These are phyloP conservation scores for Xylaria sp. DNA, from an alignment of 2,329 filamentous ascomycete genomes.

Conservation along the genomic window DNA sequence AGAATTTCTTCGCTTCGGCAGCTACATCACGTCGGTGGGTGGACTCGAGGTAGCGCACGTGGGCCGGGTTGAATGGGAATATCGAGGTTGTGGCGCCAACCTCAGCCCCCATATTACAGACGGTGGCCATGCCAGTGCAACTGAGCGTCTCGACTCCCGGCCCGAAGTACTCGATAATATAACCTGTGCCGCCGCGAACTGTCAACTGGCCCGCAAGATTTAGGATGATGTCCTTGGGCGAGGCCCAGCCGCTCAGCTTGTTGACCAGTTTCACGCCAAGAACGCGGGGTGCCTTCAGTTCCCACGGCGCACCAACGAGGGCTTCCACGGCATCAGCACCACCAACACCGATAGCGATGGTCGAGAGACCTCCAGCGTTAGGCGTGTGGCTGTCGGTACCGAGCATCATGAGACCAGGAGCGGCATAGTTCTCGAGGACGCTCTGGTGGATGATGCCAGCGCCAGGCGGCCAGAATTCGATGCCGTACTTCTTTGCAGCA, in stretches of 20 bases:
- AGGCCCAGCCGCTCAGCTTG: slow-evolving; percentile 87
- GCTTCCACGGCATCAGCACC: slow-evolving; percentile 98
- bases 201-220: slow-evolving; percentile 89
- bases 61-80: slow-evolving; percentile 90
- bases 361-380: slow-evolving; percentile 93
- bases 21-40: slow-evolving; percentile 82
- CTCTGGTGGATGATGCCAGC: slow-evolving; percentile 98
- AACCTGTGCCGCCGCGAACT: slow-evolving; percentile 93
- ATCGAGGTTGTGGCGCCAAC: slow-evolving; percentile 95
- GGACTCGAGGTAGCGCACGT: slow-evolving; percentile 85
- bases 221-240: slow-evolving; percentile 95
- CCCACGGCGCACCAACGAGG: slow-evolving; percentile 95
- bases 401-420: slow-evolving; percentile 98
- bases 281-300: slow-evolving; percentile 93
- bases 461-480: slow-evolving; percentile 95
- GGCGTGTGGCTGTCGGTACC: slow-evolving; percentile 98
- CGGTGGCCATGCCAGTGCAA: slow-evolving; percentile 92
- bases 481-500: slow-evolving; percentile 88
- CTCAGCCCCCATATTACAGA: slow-evolving; percentile 90
- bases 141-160: slow-evolving; percentile 89
- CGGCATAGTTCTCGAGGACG: slow-evolving; percentile 95
- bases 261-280: slow-evolving; percentile 87
- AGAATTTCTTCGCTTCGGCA: slow-evolving; percentile 68
- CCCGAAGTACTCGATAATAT: slow-evolving; percentile 93
- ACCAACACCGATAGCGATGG: slow-evolving; percentile 95